phyloP scores from a whole-genome alignment of 768 basidiomycete species.

The Suillus hirtellus region DNA sequence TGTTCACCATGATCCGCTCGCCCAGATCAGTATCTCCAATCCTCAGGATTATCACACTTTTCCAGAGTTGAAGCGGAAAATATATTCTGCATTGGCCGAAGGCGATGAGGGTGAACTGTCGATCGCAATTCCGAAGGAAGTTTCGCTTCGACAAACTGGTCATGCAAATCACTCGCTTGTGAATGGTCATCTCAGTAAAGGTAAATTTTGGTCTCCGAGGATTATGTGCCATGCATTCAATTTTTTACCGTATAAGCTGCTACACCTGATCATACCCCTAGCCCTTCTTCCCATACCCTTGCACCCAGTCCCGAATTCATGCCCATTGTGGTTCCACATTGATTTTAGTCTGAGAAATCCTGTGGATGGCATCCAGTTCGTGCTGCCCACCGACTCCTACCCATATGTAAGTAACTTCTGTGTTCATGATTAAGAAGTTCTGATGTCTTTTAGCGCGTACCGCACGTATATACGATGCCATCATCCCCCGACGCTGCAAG shows the following conservation, averaged over 20 bases:
- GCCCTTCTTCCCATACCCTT: conserved; percentile 35
- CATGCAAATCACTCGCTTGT: too few species aligned
- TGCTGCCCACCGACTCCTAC: conserved; percentile 77
- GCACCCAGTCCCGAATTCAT: conserved; percentile 62
- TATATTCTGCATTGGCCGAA: too few species aligned
- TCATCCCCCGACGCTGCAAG: conserved; percentile 89
- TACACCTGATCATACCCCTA: conserved; percentile 79
- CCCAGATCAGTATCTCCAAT: too few species aligned
- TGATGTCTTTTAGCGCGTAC: conserved; percentile 65
- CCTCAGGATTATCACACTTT: too few species aligned
- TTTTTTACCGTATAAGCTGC: conserved; percentile 44
- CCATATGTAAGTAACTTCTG: conserved; percentile 65
- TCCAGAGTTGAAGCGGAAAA: too few species aligned
- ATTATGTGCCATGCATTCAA: conserved; percentile 13
- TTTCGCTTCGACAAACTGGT: too few species aligned
- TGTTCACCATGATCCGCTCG: too few species aligned
- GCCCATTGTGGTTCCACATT: conserved; percentile 71
- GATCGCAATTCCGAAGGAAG: too few species aligned
- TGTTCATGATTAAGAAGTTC: conserved; percentile 12
- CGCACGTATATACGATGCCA: conserved; percentile 89
- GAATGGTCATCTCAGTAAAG: conserved; percentile 14
- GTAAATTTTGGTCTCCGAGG: conserved; percentile 34
- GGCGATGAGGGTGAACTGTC: too few species aligned
- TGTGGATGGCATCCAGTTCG: conserved; percentile 82
- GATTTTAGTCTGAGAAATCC: conserved; percentile 83